Base-by-base conservation (phyloP, 2,329 filamentous ascomycete genomes). In the Trichoderma gracile region DNA sequence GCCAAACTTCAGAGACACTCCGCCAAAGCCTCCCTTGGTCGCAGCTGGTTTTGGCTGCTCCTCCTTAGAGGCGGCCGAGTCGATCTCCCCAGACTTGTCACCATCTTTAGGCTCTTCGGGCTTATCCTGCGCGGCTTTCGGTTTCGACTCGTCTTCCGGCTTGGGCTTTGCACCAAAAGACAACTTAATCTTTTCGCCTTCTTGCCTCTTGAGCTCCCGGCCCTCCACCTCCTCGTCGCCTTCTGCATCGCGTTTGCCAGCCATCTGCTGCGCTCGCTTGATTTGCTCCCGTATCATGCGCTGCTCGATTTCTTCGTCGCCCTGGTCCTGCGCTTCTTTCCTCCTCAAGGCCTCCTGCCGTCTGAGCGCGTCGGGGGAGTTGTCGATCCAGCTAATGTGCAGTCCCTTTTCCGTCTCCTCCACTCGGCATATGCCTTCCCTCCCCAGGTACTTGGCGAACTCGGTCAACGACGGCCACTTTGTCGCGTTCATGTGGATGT, bases 401-500 rank as follows among this genome's bases (percentile, higher is more conserved):
- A 98, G 71, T 0, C 92, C 95, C 75, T 97, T 94, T 6, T 87
- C 86, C 46, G 88, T 92, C 75, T 98, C 94, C 76, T 98, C 93
- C 0, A 98, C 93, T 33, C 91, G 83, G 71, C 92, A 96, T 52
- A 97, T 87, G 0, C 94, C 91, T 75, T 98, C 93, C 23, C 90
- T 81, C 0, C 94, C 93, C 1, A 99, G 79, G 72, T 91, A 81
- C 73, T 97, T 96, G 15, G 91, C 92, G 73, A 97, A 96, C 71
- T 98, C 93, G 3, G 93, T 94, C 70, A 99, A 78, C 61, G 86
- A 91, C 4, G 89, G 86, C 93, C 93, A 98, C 72, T 89, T 89
- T 0, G 95, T 98, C 8, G 92, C 83, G 76, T 97, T 97, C 90
- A 98, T 93, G 74, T 98, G 95, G 9, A 95, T 81, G 74, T 98